These are phyloP conservation scores for Entrophospora sp. DNA, from an alignment of 192 early-diverging fungal species.

Conservation along the genomic window DNA sequence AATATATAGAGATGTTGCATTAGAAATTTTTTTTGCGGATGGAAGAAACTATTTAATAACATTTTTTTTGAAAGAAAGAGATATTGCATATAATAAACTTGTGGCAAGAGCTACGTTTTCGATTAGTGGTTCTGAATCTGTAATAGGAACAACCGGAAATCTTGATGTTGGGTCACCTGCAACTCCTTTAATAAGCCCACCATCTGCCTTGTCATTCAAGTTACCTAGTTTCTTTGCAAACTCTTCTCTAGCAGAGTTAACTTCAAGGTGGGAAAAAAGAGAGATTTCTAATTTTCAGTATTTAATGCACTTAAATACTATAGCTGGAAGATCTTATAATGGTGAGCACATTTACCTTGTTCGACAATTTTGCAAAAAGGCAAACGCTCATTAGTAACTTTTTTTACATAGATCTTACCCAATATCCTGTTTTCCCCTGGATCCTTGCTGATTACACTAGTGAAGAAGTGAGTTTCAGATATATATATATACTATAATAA, in stretches of 20 bases:
- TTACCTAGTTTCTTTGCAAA: slow-evolving; percentile 57
- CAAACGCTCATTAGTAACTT: no score
- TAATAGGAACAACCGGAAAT: slow-evolving; percentile 33
- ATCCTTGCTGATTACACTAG: slow-evolving; percentile 72
- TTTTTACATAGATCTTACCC: slow-evolving; percentile 69
- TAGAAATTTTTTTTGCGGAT: slow-evolving; percentile 77
- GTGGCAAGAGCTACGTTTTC: slow-evolving; percentile 41
- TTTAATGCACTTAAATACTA: slow-evolving; percentile 84
- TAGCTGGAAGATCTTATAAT: slow-evolving; percentile 75
- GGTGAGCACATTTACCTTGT: slow-evolving; percentile 17
- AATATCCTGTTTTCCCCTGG: slow-evolving; percentile 98
- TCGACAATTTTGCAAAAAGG: no score
- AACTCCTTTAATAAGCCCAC: slow-evolving; percentile 13
- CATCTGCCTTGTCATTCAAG: slow-evolving; percentile 28
- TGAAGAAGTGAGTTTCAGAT: slow-evolving; percentile 41
- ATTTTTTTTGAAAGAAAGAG: slow-evolving; percentile 52
- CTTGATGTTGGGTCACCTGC: slow-evolving; percentile 33
- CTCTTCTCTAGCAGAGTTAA: slow-evolving; percentile 56
- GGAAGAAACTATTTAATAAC: slow-evolving; percentile 68
- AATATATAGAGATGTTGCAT: slow-evolving; percentile 60
- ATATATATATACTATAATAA: no score
- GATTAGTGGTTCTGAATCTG: slow-evolving; percentile 36
- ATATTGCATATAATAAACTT: slow-evolving; percentile 55
- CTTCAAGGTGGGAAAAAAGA: slow-evolving; percentile 71
- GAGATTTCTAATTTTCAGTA: slow-evolving; percentile 97